Percentiles rank a stretch among this genome's conserved stretches.
These are phyloP conservation scores for Cryptomeria japonica DNA, from an alignment of 75 land plant genomes.

Conservation along the genomic window DNA sequence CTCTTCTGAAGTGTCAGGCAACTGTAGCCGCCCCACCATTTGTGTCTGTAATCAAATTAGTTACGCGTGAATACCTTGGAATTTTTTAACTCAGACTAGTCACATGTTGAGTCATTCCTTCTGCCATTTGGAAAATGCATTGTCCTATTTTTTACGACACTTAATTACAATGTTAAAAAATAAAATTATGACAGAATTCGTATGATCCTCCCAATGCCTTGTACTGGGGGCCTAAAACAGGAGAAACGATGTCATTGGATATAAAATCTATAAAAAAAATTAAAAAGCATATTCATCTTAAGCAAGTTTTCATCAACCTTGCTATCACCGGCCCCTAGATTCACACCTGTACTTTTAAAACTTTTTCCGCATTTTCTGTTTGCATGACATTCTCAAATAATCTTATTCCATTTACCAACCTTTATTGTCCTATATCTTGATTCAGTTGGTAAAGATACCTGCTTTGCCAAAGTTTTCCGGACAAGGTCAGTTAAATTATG, in stretches of 20 bases:
- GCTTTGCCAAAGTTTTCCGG: slow-evolving; percentile 45
- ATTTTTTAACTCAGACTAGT: not conserved
- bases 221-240: not conserved
- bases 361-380: not conserved
- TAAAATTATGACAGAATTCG: not conserved
- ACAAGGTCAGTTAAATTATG: slow-evolving; percentile 95
- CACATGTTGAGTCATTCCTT: not conserved
- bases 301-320: not conserved
- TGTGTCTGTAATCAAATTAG: slow-evolving; percentile 41
- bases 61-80: not conserved
- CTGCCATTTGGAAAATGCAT: not conserved
- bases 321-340: not conserved
- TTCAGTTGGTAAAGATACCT: slow-evolving; percentile 38
- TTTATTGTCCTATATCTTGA: not conserved
- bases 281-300: not conserved
- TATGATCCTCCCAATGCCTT: not conserved
- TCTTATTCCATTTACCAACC: not conserved
- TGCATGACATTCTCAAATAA: not conserved
- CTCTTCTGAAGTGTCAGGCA: slow-evolving; percentile 65
- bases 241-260: not conserved
- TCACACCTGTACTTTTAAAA: not conserved
- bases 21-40: slow-evolving; percentile 54
- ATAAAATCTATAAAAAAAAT: not conserved
- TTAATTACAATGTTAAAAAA: not conserved
- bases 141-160: not conserved